Evolutionary conservation across 192 early-diverging fungal species (phyloP).

Genomic region (Coemansia sp.): DNA sequence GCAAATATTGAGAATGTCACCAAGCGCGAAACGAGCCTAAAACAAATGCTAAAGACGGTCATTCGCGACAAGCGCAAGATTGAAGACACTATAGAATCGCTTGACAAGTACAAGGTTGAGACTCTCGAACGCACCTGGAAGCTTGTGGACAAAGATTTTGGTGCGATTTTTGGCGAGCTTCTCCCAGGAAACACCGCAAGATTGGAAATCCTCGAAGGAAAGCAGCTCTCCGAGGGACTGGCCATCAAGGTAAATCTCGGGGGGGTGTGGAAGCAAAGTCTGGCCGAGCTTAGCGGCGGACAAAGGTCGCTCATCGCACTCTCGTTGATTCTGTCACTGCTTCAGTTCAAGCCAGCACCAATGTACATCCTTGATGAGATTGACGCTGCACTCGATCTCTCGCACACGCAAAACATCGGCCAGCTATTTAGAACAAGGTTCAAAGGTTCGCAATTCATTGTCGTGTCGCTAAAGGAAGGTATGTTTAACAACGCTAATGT

Average conservation of each 20-base stretch:
- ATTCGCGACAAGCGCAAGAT: slow-evolving; percentile 94
- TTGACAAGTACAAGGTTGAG: slow-evolving; percentile 91
- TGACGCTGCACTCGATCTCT: slow-evolving; percentile 95
- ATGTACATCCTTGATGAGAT: slow-evolving; percentile 99
- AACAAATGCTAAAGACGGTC: slow-evolving; percentile 86
- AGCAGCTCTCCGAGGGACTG: slow-evolving; percentile 77
- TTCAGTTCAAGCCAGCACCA: slow-evolving; percentile 98
- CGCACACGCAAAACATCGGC: slow-evolving; percentile 99
- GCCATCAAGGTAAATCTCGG: slow-evolving; percentile 95
- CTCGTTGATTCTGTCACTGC: slow-evolving; percentile 90
- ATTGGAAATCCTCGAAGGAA: slow-evolving; percentile 81
- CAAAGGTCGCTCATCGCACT: slow-evolving; percentile 97
- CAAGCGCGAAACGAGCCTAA: slow-evolving; percentile 82
- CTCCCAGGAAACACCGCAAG: slow-evolving; percentile 89
- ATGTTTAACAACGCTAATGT: slow-evolving; percentile 99
- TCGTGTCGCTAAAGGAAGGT: slow-evolving; percentile 98
- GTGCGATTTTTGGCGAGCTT: slow-evolving; percentile 91
- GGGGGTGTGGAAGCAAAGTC: slow-evolving; percentile 94
- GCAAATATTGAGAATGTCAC: slow-evolving; percentile 90
- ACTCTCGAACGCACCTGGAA: slow-evolving; percentile 85
- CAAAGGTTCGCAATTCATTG: slow-evolving; percentile 95
- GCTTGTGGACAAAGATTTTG: slow-evolving; percentile 96
- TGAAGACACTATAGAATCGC: slow-evolving; percentile 82
- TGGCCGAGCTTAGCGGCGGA: slow-evolving; percentile 96
- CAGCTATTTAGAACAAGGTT: slow-evolving; percentile 89